Percentiles rank a stretch among this genome's conserved stretches.
Conservation (phyloP, 1,284 basidiomycete genomes). For the Vanrija pseudolonga region DNA sequence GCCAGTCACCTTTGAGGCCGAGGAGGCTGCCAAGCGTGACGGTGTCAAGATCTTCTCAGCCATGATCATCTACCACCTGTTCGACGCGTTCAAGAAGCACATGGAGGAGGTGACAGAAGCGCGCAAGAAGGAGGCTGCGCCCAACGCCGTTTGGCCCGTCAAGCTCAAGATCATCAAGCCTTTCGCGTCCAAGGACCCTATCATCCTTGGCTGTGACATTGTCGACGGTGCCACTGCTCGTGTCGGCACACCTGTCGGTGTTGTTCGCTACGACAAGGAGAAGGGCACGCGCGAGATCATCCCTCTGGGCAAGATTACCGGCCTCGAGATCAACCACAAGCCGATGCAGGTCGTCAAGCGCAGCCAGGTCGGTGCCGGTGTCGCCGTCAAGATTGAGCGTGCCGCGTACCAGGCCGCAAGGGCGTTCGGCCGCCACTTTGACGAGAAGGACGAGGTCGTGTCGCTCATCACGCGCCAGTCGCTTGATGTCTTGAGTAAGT, state of each 20-base stretch:
- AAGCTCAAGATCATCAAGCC: slow-evolving; percentile 85
- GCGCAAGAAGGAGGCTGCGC: slow-evolving; percentile 87
- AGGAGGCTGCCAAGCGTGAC: slow-evolving; percentile 85
- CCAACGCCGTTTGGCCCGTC: slow-evolving; percentile 96
- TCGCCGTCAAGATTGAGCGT: slow-evolving; percentile 98
- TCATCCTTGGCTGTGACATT: slow-evolving; percentile 96
- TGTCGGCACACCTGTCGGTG: slow-evolving; percentile 93
- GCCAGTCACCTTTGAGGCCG: slow-evolving; percentile 78
- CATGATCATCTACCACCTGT: slow-evolving; percentile 93
- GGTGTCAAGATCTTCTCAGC: slow-evolving; percentile 85
- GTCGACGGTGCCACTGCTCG: slow-evolving; percentile 78
- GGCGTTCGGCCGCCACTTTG: slow-evolving; percentile 80
- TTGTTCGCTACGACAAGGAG: slow-evolving; percentile 74
- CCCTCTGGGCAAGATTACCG: slow-evolving; percentile 89
- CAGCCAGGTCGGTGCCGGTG: slow-evolving; percentile 87
- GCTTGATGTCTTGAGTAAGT: slow-evolving; percentile 68
- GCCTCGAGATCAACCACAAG: slow-evolving; percentile 88
- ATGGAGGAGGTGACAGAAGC: slow-evolving; percentile 88
- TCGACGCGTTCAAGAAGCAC: slow-evolving; percentile 97
- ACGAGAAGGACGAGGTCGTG: slow-evolving; percentile 91
- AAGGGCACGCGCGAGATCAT: slow-evolving; percentile 90
- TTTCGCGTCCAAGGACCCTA: slow-evolving; percentile 95
- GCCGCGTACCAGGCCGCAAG: slow-evolving; percentile 93
- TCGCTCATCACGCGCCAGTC: slow-evolving; percentile 87
- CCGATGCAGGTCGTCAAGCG: slow-evolving; percentile 84